Evolutionary conservation across 2,329 filamentous ascomycete genomes (phyloP).

Genomic region (Talaromyces sp.): DNA sequence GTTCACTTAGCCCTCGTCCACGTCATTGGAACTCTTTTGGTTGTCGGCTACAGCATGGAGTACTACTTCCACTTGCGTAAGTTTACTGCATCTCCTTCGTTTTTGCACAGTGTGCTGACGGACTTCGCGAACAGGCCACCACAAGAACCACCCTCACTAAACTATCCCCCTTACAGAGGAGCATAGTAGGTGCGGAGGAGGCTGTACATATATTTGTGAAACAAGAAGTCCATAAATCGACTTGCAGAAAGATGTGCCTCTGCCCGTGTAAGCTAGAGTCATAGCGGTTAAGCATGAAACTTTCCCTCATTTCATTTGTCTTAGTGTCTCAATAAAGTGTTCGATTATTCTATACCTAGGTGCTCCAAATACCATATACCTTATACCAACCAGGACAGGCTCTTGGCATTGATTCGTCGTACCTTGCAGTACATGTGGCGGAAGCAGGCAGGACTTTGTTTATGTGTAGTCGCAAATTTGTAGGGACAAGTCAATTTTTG

Average conservation of each 20-base stretch:
- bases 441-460: not conserved
- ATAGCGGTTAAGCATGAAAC: conserved; percentile 6
- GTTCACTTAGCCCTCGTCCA: conserved; percentile 73
- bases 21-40: conserved; percentile 71
- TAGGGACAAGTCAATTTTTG: not conserved
- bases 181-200: conserved; percentile 26
- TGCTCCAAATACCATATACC: not conserved
- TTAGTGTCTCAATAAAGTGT: conserved; percentile 8
- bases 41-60: conserved; percentile 90
- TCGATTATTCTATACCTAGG: not conserved
- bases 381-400: not conserved
- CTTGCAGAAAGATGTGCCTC: conserved; percentile 23
- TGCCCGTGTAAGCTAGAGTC: conserved; percentile 12
- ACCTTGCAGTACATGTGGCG: not conserved
- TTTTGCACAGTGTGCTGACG: not conserved
- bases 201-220: conserved; percentile 41
- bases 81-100: conserved; percentile 38
- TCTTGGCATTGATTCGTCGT: not conserved
- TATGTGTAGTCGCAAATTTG: no score
- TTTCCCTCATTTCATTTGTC: conserved; percentile 17
- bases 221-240: conserved; percentile 31
- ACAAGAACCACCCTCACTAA: conserved; percentile 99
- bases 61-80: conserved; percentile 99
- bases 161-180: conserved; percentile 19
- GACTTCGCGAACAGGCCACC: conserved; percentile 66